These are phyloP conservation scores for Zasmidium citrigriseum DNA, from an alignment of 2,329 filamentous ascomycete genomes.

Conservation along the genomic window DNA sequence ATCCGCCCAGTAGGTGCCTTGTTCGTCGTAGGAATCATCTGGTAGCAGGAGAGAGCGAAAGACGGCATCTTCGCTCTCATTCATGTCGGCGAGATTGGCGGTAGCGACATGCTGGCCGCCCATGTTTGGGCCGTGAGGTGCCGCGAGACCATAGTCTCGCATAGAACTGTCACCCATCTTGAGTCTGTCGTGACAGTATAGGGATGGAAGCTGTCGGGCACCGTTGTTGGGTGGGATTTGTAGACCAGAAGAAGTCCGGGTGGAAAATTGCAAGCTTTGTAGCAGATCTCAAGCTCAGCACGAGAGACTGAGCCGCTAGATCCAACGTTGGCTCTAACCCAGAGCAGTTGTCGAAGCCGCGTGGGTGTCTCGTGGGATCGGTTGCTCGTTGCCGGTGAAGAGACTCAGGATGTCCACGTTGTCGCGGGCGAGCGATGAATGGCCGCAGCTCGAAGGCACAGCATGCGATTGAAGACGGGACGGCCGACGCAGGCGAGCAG, in stretches of 20 bases:
- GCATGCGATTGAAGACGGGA: neutral
- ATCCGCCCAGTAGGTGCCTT: constrained; percentile 93
- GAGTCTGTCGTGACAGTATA: neutral
- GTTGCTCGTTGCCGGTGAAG: neutral
- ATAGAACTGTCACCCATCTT: constrained; percentile 39
- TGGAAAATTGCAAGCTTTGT: neutral
- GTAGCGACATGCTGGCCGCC: constrained; percentile 46
- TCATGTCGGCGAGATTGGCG: constrained; percentile 51
- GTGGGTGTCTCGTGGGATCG: neutral
- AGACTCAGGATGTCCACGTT: neutral
- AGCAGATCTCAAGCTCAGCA: neutral
- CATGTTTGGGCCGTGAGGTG: constrained; percentile 52
- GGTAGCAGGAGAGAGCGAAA: constrained; percentile 83
- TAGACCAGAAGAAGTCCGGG: neutral
- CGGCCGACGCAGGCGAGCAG: neutral
- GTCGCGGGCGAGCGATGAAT: neutral
- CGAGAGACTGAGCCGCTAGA: neutral
- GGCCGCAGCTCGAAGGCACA: neutral
- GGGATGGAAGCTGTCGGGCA: neutral
- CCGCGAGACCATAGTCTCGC: constrained; percentile 50
- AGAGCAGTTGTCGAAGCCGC: neutral
- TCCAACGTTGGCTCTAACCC: neutral
- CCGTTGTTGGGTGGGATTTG: neutral
- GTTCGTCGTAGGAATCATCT: constrained; percentile 79
- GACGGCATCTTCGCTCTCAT: constrained; percentile 58